Conservation (phyloP, 345 rosid species). For the Eucalyptus shirleyi region DNA sequence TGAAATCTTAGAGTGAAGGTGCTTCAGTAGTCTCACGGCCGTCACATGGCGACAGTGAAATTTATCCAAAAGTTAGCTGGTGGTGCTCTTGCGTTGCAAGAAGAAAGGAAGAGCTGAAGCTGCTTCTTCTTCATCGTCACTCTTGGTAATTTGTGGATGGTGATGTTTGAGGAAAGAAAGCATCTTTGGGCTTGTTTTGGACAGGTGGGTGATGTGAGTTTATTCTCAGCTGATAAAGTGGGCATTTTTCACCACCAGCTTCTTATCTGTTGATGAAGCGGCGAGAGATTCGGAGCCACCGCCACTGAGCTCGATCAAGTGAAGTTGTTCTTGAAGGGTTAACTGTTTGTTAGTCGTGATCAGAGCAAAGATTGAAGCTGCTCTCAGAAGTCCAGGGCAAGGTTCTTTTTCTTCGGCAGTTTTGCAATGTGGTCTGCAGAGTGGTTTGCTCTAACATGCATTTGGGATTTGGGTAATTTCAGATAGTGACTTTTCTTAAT, state of each 20-base stretch:
- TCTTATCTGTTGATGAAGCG: background rate
- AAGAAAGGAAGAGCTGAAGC: background rate
- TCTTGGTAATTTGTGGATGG: background rate
- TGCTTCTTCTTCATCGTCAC: background rate
- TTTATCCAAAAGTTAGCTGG: background rate
- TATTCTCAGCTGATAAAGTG: background rate
- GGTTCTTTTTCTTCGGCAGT: background rate
- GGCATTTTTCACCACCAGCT: background rate
- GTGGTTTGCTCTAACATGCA: background rate
- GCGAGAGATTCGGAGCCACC: background rate
- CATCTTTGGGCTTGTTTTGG: conserved; percentile 3
- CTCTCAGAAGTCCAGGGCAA: background rate
- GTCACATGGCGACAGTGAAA: background rate
- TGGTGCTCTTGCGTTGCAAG: background rate
- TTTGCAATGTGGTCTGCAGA: background rate
- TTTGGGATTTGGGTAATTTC: background rate
- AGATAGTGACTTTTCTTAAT: background rate
- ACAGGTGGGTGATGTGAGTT: background rate
- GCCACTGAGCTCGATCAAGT: background rate
- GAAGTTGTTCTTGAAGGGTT: background rate
- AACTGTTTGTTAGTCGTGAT: background rate
- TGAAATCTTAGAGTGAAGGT: background rate
- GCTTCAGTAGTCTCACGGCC: background rate
- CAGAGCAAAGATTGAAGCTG: background rate
- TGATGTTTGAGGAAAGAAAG: conserved; percentile 16